Evolutionary conservation across 2,329 filamentous ascomycete genomes (phyloP).

Genomic region (Penicillium sp.): DNA sequence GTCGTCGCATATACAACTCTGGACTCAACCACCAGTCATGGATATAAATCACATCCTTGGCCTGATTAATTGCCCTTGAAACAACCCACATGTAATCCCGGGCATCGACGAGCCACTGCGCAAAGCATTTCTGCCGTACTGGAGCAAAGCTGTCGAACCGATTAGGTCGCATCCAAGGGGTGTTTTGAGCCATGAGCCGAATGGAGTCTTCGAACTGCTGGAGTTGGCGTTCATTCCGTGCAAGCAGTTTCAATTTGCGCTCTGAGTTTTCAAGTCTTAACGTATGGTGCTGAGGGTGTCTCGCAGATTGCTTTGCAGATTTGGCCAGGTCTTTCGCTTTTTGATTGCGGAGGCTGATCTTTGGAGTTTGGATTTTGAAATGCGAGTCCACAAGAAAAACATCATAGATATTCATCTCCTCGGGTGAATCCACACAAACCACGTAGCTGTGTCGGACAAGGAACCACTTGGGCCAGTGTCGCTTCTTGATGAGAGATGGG

Average conservation of each 20-base stretch:
- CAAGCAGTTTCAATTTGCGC: constrained; percentile 85
- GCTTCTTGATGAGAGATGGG: constrained; percentile 73
- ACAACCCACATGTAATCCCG: constrained; percentile 99
- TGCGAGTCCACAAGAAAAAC: constrained; percentile 94
- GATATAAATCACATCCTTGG: constrained; percentile 96
- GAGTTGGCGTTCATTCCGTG: constrained; percentile 84
- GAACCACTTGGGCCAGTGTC: constrained; percentile 95
- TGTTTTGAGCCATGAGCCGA: constrained; percentile 77
- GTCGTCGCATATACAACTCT: constrained; percentile 90
- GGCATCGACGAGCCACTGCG: constrained; percentile 95
- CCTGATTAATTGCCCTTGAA: constrained; percentile 93
- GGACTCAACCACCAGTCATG: constrained; percentile 99
- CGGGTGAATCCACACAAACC: constrained; percentile 95
- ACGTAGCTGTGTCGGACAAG: constrained; percentile 97
- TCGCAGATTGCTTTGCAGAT: constrained; percentile 63
- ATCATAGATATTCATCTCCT: constrained; percentile 98
- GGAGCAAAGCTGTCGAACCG: constrained; percentile 94
- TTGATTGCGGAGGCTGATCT: constrained; percentile 52
- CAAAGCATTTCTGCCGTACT: constrained; percentile 80
- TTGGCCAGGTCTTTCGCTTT: constrained; percentile 63
- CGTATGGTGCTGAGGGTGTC: constrained; percentile 73
- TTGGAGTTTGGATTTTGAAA: constrained; percentile 78
- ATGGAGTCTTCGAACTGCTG: constrained; percentile 95
- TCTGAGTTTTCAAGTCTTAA: constrained; percentile 89
- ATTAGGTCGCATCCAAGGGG: constrained; percentile 79